phyloP scores from a whole-genome alignment of 164 flowering plant genomes.

The Umbilicus rupestris region DNA sequence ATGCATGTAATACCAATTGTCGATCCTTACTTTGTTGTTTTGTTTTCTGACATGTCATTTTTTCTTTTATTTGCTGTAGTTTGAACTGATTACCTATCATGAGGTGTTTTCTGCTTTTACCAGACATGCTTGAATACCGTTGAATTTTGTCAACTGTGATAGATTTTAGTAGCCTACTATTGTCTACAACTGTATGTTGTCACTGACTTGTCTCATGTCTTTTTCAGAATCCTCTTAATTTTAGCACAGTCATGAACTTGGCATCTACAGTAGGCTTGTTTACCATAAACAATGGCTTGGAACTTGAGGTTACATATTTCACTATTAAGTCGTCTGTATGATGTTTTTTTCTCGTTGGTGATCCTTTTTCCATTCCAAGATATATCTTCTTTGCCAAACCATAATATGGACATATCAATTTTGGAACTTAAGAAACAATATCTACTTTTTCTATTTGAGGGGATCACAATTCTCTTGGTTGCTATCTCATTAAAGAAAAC shows the following conservation, averaged over 20 bases:
- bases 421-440: neutral
- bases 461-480: neutral
- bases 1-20: neutral
- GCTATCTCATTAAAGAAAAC: neutral
- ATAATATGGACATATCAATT: too few relatives aligned
- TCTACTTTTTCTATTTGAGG: neutral
- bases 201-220: slow-evolving; percentile 7
- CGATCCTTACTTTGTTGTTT: neutral
- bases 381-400: too few relatives aligned
- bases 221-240: slow-evolving; percentile 45
- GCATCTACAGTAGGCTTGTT: slow-evolving; percentile 27
- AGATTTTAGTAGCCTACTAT: too few relatives aligned
- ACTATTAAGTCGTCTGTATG: neutral
- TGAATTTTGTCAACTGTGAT: too few relatives aligned
- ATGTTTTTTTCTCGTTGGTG: neutral
- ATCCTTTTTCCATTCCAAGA: neutral
- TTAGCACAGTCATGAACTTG: slow-evolving; percentile 38
- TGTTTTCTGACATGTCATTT: neutral
- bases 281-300: slow-evolving; percentile 2
- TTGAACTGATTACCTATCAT: neutral
- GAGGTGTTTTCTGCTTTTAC: neutral
- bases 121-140: neutral
- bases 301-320: neutral
- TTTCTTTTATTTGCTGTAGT: neutral
- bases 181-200: too few relatives aligned